phyloP scores from a whole-genome alignment of 768 basidiomycete species.

The Termitomyces sp. region DNA sequence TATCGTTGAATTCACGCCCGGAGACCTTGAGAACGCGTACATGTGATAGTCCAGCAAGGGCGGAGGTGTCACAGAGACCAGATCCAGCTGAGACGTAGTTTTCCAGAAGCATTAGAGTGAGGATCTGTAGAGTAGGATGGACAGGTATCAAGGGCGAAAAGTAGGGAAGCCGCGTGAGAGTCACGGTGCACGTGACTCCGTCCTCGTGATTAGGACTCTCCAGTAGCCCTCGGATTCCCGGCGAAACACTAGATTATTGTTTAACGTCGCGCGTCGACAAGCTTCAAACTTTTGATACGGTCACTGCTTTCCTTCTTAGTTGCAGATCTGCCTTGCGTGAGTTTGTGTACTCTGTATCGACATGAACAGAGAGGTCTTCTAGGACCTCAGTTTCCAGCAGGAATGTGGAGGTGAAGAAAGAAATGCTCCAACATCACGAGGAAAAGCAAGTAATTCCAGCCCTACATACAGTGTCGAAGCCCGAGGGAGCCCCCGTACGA shows the following conservation, averaged over 20 bases:
- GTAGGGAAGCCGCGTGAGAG: background rate
- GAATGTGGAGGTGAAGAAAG: background rate
- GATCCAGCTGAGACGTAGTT: conserved; percentile 7
- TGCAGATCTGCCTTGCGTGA: background rate
- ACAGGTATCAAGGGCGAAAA: background rate
- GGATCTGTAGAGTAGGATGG: background rate
- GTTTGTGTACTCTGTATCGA: background rate
- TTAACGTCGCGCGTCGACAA: too few relatives aligned
- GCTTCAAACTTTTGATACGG: too few relatives aligned
- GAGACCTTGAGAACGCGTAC: background rate
- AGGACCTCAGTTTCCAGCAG: background rate
- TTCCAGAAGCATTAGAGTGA: conserved; percentile 6
- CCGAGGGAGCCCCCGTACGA: background rate
- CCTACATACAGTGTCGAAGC: background rate
- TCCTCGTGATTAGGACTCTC: too few relatives aligned
- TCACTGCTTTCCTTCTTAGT: background rate
- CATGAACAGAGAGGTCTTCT: background rate
- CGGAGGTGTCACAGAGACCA: background rate
- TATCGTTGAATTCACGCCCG: background rate
- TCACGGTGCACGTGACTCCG: background rate
- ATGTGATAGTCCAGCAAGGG: background rate
- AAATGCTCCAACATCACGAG: too few relatives aligned
- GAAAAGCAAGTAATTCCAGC: too few relatives aligned
- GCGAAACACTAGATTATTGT: background rate
- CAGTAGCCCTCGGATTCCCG: too few relatives aligned